A percentile compares a stretch with the other conserved stretches of the same genome.
Conservation (phyloP, 495 filamentous ascomycete genomes). For the Neurospora sp. region DNA sequence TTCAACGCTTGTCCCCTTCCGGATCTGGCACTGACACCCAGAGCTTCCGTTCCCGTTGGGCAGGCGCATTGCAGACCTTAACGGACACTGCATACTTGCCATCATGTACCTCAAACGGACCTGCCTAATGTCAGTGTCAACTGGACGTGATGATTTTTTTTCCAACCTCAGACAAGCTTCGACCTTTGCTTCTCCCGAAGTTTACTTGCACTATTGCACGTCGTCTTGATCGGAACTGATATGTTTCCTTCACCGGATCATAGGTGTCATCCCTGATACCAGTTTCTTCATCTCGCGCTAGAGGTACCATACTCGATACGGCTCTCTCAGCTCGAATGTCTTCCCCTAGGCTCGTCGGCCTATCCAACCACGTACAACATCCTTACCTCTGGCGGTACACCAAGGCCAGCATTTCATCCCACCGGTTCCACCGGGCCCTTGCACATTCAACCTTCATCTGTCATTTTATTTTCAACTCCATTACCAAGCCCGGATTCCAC, state of each 20-base stretch:
- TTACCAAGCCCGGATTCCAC: not conserved
- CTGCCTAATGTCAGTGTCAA: not conserved
- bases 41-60: not conserved
- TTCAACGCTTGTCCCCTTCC: not conserved
- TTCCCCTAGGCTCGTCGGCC: not conserved
- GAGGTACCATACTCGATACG: not conserved
- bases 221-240: not conserved
- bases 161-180: not conserved
- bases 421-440: not conserved
- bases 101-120: not conserved
- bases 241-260: not conserved
- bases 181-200: not conserved
- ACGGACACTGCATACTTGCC: not conserved
- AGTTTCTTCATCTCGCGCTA: not conserved
- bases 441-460: not conserved
- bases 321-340: not conserved
- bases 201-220: not conserved
- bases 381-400: not conserved
- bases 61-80: not conserved
- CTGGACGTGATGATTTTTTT: not conserved
- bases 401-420: not conserved
- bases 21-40: not conserved
- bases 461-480: not conserved
- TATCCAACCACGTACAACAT: not conserved
- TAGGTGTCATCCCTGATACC: not conserved